Conservation (phyloP, 352 stramenopile species). For the Phytopythium cucurbitacearum region DNA sequence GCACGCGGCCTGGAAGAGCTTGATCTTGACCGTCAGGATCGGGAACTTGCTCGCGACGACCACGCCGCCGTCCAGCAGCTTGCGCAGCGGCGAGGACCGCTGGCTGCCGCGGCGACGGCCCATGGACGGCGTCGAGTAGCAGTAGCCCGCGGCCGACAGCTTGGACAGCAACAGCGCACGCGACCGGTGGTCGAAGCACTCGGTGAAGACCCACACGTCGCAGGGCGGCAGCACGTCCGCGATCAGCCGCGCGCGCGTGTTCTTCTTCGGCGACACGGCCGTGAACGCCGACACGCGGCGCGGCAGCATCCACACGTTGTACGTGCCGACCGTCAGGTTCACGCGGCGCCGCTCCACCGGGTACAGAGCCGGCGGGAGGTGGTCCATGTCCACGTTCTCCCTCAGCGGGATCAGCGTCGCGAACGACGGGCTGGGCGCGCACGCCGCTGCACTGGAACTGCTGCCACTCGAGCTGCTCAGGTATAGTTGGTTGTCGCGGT, state of each 20-base stretch:
- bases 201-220: conserved; percentile 73
- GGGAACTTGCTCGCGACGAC: conserved; percentile 68
- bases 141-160: conserved; percentile 54
- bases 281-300: conserved; percentile 74
- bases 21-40: conserved; percentile 66
- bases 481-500: conserved; percentile 74
- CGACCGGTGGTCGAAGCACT: conserved; percentile 77
- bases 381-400: conserved; percentile 32
- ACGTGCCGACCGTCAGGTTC: conserved; percentile 54
- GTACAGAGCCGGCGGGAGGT: too few relatives aligned
- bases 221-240: conserved; percentile 57
- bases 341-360: conserved; percentile 37
- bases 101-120: conserved; percentile 63
- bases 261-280: conserved; percentile 66
- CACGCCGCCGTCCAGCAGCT: conserved; percentile 70
- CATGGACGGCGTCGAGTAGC: conserved; percentile 68
- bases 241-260: conserved; percentile 69
- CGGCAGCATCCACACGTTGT: conserved; percentile 86
- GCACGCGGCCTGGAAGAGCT: conserved; percentile 64
- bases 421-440: conserved; percentile 27
- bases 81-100: conserved; percentile 44
- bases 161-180: conserved; percentile 59
- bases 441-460: conserved; percentile 10
- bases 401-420: conserved; percentile 65
- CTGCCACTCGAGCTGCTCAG: conserved; percentile 11